Conservation (phyloP, 2,329 filamentous ascomycete genomes). For the Emericellopsis cladophorae region DNA sequence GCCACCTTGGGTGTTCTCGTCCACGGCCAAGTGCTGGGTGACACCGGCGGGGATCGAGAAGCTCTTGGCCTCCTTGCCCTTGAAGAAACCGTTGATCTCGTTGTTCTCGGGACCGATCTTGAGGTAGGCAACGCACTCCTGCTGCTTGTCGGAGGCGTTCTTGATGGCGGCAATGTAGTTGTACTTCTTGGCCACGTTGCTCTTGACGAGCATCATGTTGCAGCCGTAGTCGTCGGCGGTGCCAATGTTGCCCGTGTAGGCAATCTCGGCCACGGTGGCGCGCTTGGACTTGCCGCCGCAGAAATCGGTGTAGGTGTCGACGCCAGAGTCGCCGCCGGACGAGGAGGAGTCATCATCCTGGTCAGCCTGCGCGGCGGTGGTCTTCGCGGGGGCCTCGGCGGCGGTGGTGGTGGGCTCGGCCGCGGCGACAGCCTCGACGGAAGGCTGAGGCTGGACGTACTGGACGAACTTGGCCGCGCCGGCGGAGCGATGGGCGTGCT, state of each 20-base stretch:
- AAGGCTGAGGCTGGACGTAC: slow-evolving; percentile 13
- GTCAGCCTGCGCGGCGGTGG: slow-evolving; percentile 2
- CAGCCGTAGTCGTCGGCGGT: slow-evolving; percentile 28
- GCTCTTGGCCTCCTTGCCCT: slow-evolving; percentile 21
- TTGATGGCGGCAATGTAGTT: slow-evolving; percentile 28
- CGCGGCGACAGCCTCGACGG: slow-evolving; percentile 5
- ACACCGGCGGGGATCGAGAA: slow-evolving; percentile 26
- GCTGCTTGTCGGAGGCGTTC: slow-evolving; percentile 19
- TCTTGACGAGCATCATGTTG: slow-evolving; percentile 35
- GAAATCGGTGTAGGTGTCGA: slow-evolving; percentile 15
- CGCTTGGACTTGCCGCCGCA: slow-evolving; percentile 28
- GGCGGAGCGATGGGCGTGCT: slow-evolving; percentile 16
- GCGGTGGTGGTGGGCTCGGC: slow-evolving; percentile 10
- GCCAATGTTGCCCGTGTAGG: slow-evolving; percentile 34
- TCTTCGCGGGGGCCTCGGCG: slow-evolving; percentile 5
- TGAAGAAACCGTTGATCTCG: slow-evolving; percentile 35
- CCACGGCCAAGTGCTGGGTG: slow-evolving; percentile 28
- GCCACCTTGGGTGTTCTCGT: slow-evolving; percentile 33
- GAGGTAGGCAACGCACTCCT: slow-evolving; percentile 32
- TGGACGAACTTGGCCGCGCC: slow-evolving; percentile 16
- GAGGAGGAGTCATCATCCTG: slow-evolving; percentile 1
- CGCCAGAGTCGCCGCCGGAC: slow-evolving; percentile 5
- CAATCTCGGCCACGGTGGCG: slow-evolving; percentile 30
- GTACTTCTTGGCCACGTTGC: slow-evolving; percentile 23
- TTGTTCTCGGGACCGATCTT: slow-evolving; percentile 32